Percentiles rank a stretch among this genome's conserved stretches.
Evolutionary conservation across 148 eudicot genomes (phyloP).

Genomic region (Vaccinium macrocarpon): DNA sequence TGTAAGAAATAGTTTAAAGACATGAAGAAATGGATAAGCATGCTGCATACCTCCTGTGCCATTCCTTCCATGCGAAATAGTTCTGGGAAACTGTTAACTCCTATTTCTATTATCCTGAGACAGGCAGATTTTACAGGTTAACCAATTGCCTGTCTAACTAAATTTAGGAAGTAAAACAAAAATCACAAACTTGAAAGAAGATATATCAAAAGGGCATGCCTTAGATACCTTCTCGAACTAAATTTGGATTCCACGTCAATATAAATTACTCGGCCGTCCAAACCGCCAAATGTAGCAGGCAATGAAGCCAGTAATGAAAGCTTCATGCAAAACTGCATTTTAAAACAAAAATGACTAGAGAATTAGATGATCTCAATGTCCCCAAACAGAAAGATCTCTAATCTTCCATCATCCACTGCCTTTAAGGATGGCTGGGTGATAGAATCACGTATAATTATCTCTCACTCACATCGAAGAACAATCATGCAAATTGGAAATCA

Average conservation of each 20-base stretch:
- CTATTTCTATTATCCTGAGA: conserved; percentile 79
- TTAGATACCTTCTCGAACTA: conserved; percentile 71
- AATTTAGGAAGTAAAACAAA: conserved; percentile 4
- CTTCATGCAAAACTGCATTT: conserved; percentile 79
- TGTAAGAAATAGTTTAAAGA: not conserved
- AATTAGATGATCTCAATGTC: conserved; percentile 8
- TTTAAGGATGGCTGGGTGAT: not conserved
- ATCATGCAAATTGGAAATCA: not conserved
- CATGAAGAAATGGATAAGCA: not conserved
- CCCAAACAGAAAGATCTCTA: not conserved
- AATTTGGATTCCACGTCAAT: conserved; percentile 88
- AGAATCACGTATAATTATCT: not conserved
- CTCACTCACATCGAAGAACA: not conserved
- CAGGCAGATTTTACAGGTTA: conserved; percentile 4
- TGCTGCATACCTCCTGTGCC: conserved; percentile 61
- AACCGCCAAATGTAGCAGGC: conserved; percentile 74
- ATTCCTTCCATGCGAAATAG: conserved; percentile 66
- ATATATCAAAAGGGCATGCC: conserved; percentile 7
- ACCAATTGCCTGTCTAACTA: not conserved
- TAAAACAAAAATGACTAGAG: conserved; percentile 4
- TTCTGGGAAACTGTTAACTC: conserved; percentile 80
- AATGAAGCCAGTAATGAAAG: conserved; percentile 78
- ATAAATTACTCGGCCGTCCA: conserved; percentile 78
- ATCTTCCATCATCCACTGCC: not conserved
- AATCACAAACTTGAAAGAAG: conserved; percentile 3